Base-by-base conservation (phyloP, 345 rosid genomes). In the Brassica cretica region DNA sequence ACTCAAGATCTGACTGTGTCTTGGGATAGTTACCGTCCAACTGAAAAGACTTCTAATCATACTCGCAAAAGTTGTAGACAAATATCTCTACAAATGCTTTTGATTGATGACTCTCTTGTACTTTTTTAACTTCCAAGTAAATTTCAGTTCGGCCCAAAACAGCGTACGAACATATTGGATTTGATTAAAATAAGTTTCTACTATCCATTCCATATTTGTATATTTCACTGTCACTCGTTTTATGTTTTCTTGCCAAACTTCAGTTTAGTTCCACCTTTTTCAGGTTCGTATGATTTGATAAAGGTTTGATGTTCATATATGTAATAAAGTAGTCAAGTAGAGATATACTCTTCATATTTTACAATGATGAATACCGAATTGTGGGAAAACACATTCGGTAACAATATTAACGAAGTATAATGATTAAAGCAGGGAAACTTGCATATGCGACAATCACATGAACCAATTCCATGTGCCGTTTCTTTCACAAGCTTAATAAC, bases 1-100 rank as follows among this genome's bases (percentile, higher is more conserved):
- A 19, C n/a, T 82, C 87, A 73, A 88, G 76, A 46, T 66, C 90
- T 0, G 83, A 85, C 18, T 87, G 60, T 87, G 37, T 88, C 88
- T 56, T 89, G 90, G 90, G 93, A 88, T 72, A 82, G 91, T 73
- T 90, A 68, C 75, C 93, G 89, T 81, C 90, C 92, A 0, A 80
- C 93, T 2, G 89, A 88, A 72, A 81, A 59, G 49, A 81, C 90
- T 85, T 62, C 5, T 35, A 33, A 51, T 56, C 2, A 76, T 69
- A 7, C 56, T 75, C n/a, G 9, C 37, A 30, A 70, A 69, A 14
- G 25, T 68, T 8, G 18, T 66, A 46, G 65, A 75, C 8, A 66
- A 51, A 35, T 75, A 67, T 67, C 35, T 55, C 55, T 8, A 37
- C 37, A 58, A 39, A 68, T 67, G 41, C 51, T 24, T 67, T 15